Evolutionary conservation across 768 basidiomycete genomes (phyloP), one percentile per base, ranked within the genome.

Genomic region (Candolleomyces efflorescens): DNA sequence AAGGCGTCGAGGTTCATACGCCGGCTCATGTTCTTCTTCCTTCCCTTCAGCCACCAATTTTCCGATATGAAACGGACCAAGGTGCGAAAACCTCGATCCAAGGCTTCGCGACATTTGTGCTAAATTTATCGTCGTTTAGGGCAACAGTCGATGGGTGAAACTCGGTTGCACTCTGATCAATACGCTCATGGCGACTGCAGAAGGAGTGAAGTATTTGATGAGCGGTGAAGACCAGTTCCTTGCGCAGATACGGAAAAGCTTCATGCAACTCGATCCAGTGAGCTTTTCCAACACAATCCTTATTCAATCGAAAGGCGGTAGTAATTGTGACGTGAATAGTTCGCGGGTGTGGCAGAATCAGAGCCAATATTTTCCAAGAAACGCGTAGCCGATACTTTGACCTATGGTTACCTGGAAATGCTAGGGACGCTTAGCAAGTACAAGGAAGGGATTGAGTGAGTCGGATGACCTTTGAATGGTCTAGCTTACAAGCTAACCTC

Each of bases 351-450:
- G 10, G 84, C 87, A 0, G 85, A 84, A 56, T 82, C 86, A 7
- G 90, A 92, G 65, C 87, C 90, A 0, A 81, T 91, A 52, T 93
- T 98, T 65, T 93, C 94, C 1, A 90, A 89, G 67, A 81, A 85
- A 62, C 81, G 92, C 6, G 80, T 98, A 49, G 79, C 87, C 41
- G 86, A 87, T 17, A 94, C 93, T 0, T 72, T 99, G 64, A 92
- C 92, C 0, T 90, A 84, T 63, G 96, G 94, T 0, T 98, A 98
- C 70, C 84, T 99, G 62, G 94, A 97, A 65, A 94, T 99, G 87
- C 80, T 99, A 2, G 96, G 96, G 7, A 87, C 84, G 1, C 76
- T 99, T 47, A 96, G 92, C 75, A 93, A 89, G 66, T 85, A 87
- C 61, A 81, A 85, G 49, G 92, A 97, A 48, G 97, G 97, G 23